phyloP scores from a whole-genome alignment of 2,329 filamentous ascomycete genomes.

The Teratosphaeria gauchensis region DNA sequence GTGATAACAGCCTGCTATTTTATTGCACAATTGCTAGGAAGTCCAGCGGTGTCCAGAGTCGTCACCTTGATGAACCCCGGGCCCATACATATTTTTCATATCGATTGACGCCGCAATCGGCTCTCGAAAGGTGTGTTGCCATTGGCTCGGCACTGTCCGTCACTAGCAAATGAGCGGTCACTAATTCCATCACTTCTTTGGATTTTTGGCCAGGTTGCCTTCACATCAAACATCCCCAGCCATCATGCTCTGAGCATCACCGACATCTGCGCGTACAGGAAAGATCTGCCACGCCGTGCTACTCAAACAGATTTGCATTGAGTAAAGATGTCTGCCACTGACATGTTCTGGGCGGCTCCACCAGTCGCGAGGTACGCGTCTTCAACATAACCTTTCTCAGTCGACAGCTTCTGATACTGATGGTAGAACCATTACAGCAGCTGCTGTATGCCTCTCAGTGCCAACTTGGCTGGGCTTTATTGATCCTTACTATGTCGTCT shows the following conservation, averaged over 20 bases:
- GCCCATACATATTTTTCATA: background rate
- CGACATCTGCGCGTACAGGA: background rate
- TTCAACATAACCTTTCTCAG: background rate
- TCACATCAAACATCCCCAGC: background rate
- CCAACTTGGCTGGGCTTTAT: constrained; percentile 51
- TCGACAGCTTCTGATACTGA: constrained; percentile 37
- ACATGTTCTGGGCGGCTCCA: constrained; percentile 52
- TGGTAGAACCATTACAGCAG: constrained; percentile 58
- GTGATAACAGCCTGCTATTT: background rate
- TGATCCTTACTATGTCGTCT: constrained; percentile 43
- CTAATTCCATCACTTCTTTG: background rate
- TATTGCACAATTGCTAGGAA: background rate
- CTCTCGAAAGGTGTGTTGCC: background rate
- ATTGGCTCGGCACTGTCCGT: background rate
- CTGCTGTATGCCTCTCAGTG: constrained; percentile 54
- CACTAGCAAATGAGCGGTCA: background rate
- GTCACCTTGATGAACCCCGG: background rate
- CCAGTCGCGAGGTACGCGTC: constrained; percentile 53
- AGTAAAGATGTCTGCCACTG: constrained; percentile 14
- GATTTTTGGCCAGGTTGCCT: background rate
- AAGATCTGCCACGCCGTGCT: too few species aligned
- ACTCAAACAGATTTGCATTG: too few species aligned
- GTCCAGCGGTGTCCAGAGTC: background rate
- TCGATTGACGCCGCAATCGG: background rate
- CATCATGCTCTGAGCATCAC: background rate